These are phyloP conservation scores for Colletotrichum orbiculare DNA, from an alignment of 2,329 filamentous ascomycete genomes.

Conservation along the genomic window DNA sequence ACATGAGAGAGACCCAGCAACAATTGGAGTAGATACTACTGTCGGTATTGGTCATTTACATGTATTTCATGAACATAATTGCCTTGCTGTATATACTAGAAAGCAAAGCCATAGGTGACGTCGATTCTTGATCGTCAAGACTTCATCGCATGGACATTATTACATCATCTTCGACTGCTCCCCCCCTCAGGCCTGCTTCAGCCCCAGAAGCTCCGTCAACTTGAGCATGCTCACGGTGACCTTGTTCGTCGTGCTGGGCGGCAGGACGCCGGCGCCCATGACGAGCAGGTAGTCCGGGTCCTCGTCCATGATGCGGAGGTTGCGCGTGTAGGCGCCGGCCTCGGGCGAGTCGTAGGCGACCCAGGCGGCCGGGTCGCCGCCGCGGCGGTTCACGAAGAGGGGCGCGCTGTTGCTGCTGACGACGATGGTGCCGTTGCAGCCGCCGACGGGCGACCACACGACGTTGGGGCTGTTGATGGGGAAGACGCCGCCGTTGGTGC, in stretches of 20 bases:
- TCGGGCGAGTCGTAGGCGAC: slow-evolving; percentile 48
- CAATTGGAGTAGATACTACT: not conserved
- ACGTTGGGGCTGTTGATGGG: slow-evolving; percentile 56
- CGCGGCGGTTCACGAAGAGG: slow-evolving; percentile 55
- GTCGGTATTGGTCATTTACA: not conserved
- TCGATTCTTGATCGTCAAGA: not conserved
- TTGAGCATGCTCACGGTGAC: slow-evolving; percentile 51
- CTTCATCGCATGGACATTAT: not conserved
- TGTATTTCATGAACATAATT: slow-evolving; percentile 1
- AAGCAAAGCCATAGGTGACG: accelerated
- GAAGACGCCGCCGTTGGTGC: slow-evolving; percentile 44
- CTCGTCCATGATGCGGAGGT: slow-evolving; percentile 49
- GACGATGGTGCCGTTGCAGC: slow-evolving; percentile 57
- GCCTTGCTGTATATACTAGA: not conserved
- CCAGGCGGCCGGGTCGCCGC: slow-evolving; percentile 52
- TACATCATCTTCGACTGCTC: not conserved
- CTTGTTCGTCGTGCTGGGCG: slow-evolving; percentile 58
- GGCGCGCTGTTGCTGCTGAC: slow-evolving; percentile 52
- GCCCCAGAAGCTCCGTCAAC: slow-evolving; percentile 40
- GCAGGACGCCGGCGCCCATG: slow-evolving; percentile 57
- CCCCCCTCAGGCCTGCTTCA: slow-evolving; percentile 24
- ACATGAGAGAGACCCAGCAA: not conserved
- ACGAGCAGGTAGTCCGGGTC: slow-evolving; percentile 52
- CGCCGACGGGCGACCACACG: slow-evolving; percentile 55
- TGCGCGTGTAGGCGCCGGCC: slow-evolving; percentile 50